phyloP scores from a whole-genome alignment of 768 basidiomycete genomes.

The Mycena alexandri region DNA sequence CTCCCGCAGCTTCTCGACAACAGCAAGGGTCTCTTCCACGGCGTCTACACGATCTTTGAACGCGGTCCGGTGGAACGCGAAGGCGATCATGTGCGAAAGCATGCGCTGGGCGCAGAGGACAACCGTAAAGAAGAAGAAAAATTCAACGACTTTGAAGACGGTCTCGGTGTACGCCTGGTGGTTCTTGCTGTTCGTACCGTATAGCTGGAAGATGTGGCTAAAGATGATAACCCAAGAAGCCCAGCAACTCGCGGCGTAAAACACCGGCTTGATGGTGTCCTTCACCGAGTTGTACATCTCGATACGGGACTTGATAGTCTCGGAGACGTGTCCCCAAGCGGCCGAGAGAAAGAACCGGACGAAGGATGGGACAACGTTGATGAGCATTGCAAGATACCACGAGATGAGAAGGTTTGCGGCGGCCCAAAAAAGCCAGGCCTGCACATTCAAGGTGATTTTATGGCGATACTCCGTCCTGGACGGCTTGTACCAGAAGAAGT shows the following conservation, averaged over 20 bases:
- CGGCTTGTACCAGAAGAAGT: conserved; percentile 79
- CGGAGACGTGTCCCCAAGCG: conserved; percentile 83
- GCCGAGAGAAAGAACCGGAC: conserved; percentile 65
- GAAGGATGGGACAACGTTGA: conserved; percentile 75
- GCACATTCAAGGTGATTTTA: conserved; percentile 73
- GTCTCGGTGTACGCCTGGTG: conserved; percentile 71
- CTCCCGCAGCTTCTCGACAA: conserved; percentile 75
- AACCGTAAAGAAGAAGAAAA: conserved; percentile 81
- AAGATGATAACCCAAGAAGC: conserved; percentile 85
- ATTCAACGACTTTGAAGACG: conserved; percentile 73
- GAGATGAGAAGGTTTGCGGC: conserved; percentile 83
- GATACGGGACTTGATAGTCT: conserved; percentile 71
- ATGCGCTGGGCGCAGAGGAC: conserved; percentile 74
- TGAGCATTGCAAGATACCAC: conserved; percentile 81
- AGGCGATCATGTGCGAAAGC: conserved; percentile 79
- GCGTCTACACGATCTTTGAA: conserved; percentile 77
- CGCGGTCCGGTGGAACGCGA: conserved; percentile 82
- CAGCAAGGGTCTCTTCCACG: conserved; percentile 65
- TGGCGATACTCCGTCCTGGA: conserved; percentile 67
- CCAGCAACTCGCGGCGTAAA: conserved; percentile 80
- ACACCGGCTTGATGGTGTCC: conserved; percentile 74
- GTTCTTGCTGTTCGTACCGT: conserved; percentile 57
- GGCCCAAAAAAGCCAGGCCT: conserved; percentile 88
- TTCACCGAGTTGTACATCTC: conserved; percentile 81
- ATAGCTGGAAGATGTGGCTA: conserved; percentile 70